A percentile compares a stretch with the other conserved stretches of the same genome.
phyloP scores from a whole-genome alignment of 176 grass and related monocot species.

The Rhynchospora tenuis region DNA sequence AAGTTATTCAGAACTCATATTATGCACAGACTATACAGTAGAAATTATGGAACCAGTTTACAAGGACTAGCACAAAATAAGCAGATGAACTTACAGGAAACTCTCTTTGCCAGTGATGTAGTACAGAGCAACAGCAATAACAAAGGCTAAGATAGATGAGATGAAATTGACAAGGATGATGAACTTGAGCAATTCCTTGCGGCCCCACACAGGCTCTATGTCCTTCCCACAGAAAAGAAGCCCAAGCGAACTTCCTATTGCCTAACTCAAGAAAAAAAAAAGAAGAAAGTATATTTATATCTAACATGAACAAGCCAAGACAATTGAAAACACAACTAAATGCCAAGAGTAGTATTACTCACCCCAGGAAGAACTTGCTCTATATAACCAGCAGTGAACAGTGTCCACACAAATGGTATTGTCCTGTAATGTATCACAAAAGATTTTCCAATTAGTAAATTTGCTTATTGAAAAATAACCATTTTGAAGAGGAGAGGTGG shows the following conservation, averaged over 20 bases:
- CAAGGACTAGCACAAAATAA: neutral
- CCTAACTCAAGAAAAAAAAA: slow-evolving; percentile 39
- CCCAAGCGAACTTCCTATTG: slow-evolving; percentile 79
- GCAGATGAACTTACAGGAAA: slow-evolving; percentile 67
- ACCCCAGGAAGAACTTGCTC: slow-evolving; percentile 97
- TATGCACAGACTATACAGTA: neutral
- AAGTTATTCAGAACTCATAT: neutral
- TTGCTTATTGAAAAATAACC: neutral
- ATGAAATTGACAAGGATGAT: slow-evolving; percentile 89
- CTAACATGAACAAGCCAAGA: neutral
- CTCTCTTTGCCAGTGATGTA: slow-evolving; percentile 88
- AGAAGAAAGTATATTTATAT: neutral
- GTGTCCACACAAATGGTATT: slow-evolving; percentile 93
- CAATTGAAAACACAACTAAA: neutral
- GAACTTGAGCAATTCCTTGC: slow-evolving; percentile 93
- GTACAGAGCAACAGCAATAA: slow-evolving; percentile 74
- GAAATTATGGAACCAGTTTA: neutral
- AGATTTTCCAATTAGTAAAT: neutral
- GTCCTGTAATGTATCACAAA: slow-evolving; percentile 43
- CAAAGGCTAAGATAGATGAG: slow-evolving; percentile 67
- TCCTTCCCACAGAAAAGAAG: slow-evolving; percentile 93
- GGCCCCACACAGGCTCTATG: slow-evolving; percentile 86
- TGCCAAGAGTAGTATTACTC: neutral
- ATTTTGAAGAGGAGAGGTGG: neutral
- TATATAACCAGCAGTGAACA: slow-evolving; percentile 91